Evolutionary conservation across 768 basidiomycete species (phyloP).

Genomic region (Hericium coralloides): DNA sequence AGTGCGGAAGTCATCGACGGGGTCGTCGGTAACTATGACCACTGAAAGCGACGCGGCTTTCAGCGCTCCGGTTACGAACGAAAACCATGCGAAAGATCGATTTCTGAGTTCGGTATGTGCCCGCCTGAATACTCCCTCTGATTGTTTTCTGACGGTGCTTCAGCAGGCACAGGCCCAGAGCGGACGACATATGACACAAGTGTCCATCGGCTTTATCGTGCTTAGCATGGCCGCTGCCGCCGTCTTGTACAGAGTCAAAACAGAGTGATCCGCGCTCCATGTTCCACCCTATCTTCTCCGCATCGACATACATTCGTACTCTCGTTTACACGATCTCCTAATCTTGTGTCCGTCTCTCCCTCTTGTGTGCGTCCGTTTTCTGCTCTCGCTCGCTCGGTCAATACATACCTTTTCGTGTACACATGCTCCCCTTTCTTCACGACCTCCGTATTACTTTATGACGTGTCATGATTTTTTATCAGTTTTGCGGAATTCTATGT

Average conservation of each 20-base stretch:
- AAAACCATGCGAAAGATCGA: slow-evolving; percentile 2
- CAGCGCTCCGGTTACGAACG: neutral
- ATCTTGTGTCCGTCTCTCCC: neutral
- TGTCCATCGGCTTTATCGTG: slow-evolving; percentile 13
- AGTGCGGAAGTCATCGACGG: slow-evolving; percentile 12
- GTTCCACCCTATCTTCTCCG: too few species aligned
- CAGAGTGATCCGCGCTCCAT: slow-evolving; percentile 1
- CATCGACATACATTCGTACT: neutral
- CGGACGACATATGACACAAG: slow-evolving; percentile 5
- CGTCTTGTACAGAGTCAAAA: slow-evolving; percentile 14
- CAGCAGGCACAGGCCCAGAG: slow-evolving; percentile 1
- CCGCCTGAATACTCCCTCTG: neutral
- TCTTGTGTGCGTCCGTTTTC: neutral
- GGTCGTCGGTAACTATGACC: slow-evolving; percentile 7
- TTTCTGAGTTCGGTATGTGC: slow-evolving; percentile 4
- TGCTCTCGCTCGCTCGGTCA: neutral
- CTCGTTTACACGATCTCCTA: neutral
- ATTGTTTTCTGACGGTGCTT: too few species aligned
- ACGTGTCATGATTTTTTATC: neutral
- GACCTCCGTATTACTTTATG: neutral
- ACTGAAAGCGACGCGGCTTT: slow-evolving; percentile 10
- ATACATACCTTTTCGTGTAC: neutral
- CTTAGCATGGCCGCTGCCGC: slow-evolving; percentile 14
- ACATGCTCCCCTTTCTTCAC: neutral
- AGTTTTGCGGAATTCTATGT: neutral